phyloP scores from a whole-genome alignment of 1,284 basidiomycete genomes.

The Volvariella surrecta region DNA sequence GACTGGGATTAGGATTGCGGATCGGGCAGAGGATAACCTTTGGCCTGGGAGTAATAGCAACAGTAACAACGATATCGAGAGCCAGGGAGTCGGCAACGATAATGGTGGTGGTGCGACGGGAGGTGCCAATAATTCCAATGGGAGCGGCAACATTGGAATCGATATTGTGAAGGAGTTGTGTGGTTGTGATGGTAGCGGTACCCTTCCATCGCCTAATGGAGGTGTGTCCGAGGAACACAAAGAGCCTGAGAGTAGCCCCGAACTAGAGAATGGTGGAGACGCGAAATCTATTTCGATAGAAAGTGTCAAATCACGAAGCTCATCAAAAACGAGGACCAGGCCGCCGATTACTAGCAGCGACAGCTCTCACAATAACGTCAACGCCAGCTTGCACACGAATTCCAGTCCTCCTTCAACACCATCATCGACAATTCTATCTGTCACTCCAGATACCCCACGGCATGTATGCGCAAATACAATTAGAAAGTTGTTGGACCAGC shows the following conservation, averaged over 20 bases:
- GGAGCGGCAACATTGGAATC: slow-evolving; percentile 23
- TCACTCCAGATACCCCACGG: slow-evolving; percentile 51
- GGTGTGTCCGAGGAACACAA: background rate
- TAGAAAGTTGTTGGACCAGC: slow-evolving; percentile 66
- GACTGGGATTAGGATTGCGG: slow-evolving; percentile 81
- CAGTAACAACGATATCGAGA: slow-evolving; percentile 4
- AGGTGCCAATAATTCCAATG: slow-evolving; percentile 3
- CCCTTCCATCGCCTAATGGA: background rate
- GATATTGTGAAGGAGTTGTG: slow-evolving; percentile 57
- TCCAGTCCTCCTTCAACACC: slow-evolving; percentile 13
- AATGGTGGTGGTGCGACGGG: slow-evolving; percentile 9
- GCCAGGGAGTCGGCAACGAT: slow-evolving; percentile 14
- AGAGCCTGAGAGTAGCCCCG: background rate
- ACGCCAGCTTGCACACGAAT: slow-evolving; percentile 2
- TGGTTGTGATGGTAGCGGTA: slow-evolving; percentile 38
- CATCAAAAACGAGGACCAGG: slow-evolving; percentile 27
- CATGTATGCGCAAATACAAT: slow-evolving; percentile 75
- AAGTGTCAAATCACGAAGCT: slow-evolving; percentile 40
- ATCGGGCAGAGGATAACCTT: slow-evolving; percentile 67
- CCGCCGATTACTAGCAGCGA: too few species aligned
- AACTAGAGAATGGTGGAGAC: slow-evolving; percentile 8
- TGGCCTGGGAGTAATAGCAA: slow-evolving; percentile 55
- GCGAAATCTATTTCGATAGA: slow-evolving; percentile 10
- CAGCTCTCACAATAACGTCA: too few species aligned
- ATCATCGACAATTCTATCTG: slow-evolving; percentile 43